A percentile compares a stretch with the other conserved stretches of the same genome.
These are phyloP conservation scores for Claviceps purpurea DNA, from an alignment of 2,329 filamentous ascomycete species.

Conservation along the genomic window DNA sequence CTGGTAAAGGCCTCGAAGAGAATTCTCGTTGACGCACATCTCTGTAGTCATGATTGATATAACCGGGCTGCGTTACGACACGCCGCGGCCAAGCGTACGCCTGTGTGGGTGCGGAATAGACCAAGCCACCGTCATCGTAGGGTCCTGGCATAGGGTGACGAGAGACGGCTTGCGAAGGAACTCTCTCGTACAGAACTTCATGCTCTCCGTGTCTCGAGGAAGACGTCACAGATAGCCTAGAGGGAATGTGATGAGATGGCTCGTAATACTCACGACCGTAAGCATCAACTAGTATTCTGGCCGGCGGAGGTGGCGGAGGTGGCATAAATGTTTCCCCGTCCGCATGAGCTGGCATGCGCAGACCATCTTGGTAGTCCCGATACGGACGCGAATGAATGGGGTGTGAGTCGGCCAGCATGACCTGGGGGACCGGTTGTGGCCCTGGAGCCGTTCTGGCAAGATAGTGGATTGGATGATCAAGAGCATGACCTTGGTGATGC, in stretches of 20 bases:
- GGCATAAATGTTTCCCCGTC: constrained; percentile 37
- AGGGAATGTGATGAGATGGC: constrained; percentile 27
- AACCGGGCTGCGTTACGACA: constrained; percentile 51
- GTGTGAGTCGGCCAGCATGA: constrained; percentile 26
- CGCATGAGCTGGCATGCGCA: constrained; percentile 35
- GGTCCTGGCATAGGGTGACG: constrained; percentile 33
- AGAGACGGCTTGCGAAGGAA: constrained; percentile 36
- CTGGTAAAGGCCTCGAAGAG: constrained; percentile 33
- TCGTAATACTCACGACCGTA: constrained; percentile 68
- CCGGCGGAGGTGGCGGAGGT: constrained; percentile 37
- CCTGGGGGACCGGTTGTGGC: constrained; percentile 28
- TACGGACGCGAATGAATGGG: constrained; percentile 29
- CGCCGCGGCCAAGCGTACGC: constrained; percentile 36
- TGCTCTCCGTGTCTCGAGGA: constrained; percentile 31
- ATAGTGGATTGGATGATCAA: constrained; percentile 20
- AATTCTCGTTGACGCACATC: constrained; percentile 46
- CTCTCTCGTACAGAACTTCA: constrained; percentile 54
- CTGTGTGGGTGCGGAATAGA: constrained; percentile 40
- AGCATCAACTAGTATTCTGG: constrained; percentile 67
- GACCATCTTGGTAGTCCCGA: constrained; percentile 26
- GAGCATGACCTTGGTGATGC: constrained; percentile 24
- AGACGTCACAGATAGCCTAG: constrained; percentile 41
- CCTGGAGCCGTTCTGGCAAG: constrained; percentile 23
- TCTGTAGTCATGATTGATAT: constrained; percentile 35
- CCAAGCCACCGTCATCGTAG: constrained; percentile 34